Evolutionary conservation across 2,329 filamentous ascomycete genomes (phyloP).

Genomic region (Cyclaneusma minus): DNA sequence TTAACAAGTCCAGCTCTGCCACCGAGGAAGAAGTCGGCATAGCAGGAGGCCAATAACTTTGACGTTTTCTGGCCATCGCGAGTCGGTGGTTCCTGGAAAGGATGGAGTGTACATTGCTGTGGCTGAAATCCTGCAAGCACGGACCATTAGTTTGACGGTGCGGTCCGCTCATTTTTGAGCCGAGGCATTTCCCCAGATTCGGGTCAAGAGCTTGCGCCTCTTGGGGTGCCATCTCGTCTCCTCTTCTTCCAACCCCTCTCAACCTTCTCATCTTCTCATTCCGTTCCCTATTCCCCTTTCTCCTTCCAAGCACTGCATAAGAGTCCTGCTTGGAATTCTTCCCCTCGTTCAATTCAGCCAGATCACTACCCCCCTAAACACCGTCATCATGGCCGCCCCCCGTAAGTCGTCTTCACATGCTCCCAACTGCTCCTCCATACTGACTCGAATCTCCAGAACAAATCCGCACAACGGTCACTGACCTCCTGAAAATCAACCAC

Average conservation of each 20-base stretch:
- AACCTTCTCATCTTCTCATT: slow-evolving; percentile 4
- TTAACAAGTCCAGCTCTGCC: too few relatives aligned
- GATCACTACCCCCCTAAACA: slow-evolving; percentile 6
- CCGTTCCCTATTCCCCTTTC: slow-evolving; percentile 3
- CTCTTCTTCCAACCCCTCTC: slow-evolving; percentile 3
- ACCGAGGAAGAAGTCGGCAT: too few relatives aligned
- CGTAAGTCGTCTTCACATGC: slow-evolving; percentile 39
- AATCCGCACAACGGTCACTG: slow-evolving; percentile 82
- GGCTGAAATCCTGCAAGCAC: too few relatives aligned
- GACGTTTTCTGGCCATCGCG: too few relatives aligned
- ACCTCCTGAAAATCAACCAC: slow-evolving; percentile 96
- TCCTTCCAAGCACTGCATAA: slow-evolving; percentile 2
- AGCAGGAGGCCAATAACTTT: too few relatives aligned
- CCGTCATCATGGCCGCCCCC: slow-evolving; percentile 55
- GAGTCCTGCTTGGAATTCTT: slow-evolving; percentile 1
- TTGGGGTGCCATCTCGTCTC: slow-evolving; percentile 4
- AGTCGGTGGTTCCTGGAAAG: too few relatives aligned
- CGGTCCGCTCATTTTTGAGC: too few relatives aligned
- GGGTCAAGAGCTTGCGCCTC: slow-evolving; percentile 2
- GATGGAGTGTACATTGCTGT: too few relatives aligned
- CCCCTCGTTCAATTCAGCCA: slow-evolving; percentile 3
- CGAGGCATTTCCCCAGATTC: slow-evolving; percentile 18
- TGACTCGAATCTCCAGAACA: slow-evolving; percentile 40
- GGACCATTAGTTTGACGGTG: too few relatives aligned
- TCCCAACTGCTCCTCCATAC: slow-evolving; percentile 7